Conservation (phyloP, 768 basidiomycete genomes). For the Phlegmacium glaucopus region DNA sequence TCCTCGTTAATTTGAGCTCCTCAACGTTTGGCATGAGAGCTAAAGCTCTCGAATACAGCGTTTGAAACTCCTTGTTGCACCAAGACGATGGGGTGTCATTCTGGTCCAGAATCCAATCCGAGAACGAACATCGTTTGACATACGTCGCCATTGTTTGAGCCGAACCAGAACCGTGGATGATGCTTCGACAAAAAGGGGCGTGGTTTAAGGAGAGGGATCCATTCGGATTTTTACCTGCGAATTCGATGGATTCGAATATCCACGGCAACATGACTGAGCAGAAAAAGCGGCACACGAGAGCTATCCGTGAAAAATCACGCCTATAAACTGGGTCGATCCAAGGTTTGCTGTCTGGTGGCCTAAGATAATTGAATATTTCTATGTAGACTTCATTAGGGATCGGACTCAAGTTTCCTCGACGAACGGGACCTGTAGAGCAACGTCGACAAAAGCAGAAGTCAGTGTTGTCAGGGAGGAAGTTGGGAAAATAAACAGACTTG, state of each 20-base stretch:
- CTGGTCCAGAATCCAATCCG: neutral
- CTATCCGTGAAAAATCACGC: slow-evolving; percentile 25
- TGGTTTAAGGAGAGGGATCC: neutral
- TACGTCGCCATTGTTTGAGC: slow-evolving; percentile 1
- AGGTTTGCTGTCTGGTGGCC: slow-evolving; percentile 13
- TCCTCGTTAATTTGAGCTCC: neutral
- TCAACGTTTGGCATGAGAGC: neutral
- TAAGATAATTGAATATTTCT: slow-evolving; percentile 35
- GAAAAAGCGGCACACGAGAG: slow-evolving; percentile 42
- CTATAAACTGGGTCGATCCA: slow-evolving; percentile 11
- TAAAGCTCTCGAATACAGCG: neutral
- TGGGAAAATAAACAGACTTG: neutral
- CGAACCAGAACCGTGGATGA: slow-evolving; percentile 1
- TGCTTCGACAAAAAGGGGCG: slow-evolving; percentile 3
- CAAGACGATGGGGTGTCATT: neutral
- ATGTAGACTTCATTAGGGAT: slow-evolving; percentile 46
- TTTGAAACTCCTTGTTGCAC: neutral
- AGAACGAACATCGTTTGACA: slow-evolving; percentile 9
- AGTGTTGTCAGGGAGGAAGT: neutral
- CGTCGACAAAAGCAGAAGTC: neutral
- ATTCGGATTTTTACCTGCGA: slow-evolving; percentile 10
- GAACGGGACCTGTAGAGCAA: slow-evolving; percentile 14
- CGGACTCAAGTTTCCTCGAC: slow-evolving; percentile 16
- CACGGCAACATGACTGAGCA: slow-evolving; percentile 35
- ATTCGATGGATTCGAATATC: slow-evolving; percentile 32